Base-by-base conservation (phyloP, 2,329 filamentous ascomycete species). In the Aspergillus pseudoterreus region DNA sequence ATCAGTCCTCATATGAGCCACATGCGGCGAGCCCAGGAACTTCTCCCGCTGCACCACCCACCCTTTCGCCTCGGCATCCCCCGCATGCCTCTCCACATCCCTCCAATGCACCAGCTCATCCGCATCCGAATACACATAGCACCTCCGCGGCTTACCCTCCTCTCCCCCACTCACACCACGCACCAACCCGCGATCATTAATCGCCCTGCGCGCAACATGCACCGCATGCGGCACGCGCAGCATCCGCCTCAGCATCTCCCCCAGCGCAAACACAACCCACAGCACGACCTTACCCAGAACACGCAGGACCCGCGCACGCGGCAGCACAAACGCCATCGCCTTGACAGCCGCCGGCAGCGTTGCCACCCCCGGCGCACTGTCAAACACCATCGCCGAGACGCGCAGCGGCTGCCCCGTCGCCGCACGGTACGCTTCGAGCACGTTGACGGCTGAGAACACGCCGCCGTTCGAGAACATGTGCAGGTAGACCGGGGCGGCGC, bases 391-490 rank as follows among this genome's bases (percentile, higher is more conserved):
- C 1, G 69, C 71, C 2, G 67, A 70, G 4, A 75, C 53, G 2
- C 72, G 73, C 4, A 79, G 50, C 4, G 68, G 53, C 1, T 54
- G 51, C 0, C 68, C 67, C 1, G 66, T 73, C 1, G 58, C 55
- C 14, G 57, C 41, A 6, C 57, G 67, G 58, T 76, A 79, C 9
- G 63, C 56, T 14, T 61, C 54, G 2, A 77, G 69, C 6, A 80
- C 54, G 22, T 70, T 61, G 4, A 63, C 63, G 3, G 68, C 63
- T 5, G 72, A 72, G 45, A 71, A 68, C 17, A 71, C 62, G 14
- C 78, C 78, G 22, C 77, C 78, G 52, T 80, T 78, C 19, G 76
- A 79, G 64, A 80, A 80, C 50, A 74, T 63, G 61, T 80, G 77
- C 8, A 79, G 55, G 27, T 75, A 67, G 9, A 68, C 60, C 5